A percentile compares a stretch with the other conserved stretches of the same genome.
phyloP scores from a whole-genome alignment of 108 stramenopile species.

The Craspedostauros australis region DNA sequence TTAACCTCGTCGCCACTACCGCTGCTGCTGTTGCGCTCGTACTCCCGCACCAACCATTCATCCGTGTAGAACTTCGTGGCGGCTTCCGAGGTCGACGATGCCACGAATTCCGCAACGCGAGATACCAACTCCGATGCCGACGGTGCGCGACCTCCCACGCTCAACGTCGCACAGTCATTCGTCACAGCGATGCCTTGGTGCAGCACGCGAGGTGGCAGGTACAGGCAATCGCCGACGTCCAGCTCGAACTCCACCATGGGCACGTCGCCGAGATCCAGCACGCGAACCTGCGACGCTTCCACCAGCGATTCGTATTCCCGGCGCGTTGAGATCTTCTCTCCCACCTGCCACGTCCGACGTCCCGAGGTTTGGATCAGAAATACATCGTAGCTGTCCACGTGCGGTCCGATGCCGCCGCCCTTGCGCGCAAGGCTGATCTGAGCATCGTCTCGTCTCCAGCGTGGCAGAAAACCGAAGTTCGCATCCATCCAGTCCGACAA shows the following conservation, averaged over 20 bases:
- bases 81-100: conserved; percentile 21
- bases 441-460: conserved; percentile 85
- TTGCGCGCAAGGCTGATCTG: conserved; percentile 69
- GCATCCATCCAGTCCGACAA: conserved; percentile 73
- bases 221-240: conserved; percentile 83
- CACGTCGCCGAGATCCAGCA: conserved; percentile 31
- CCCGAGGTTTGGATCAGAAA: conserved; percentile 89
- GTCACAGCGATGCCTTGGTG: conserved; percentile 78
- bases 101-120: conserved; percentile 47
- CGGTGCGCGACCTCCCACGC: conserved; percentile 82
- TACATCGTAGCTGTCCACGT: conserved; percentile 94
- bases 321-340: conserved; percentile 28
- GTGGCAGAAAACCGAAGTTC: conserved; percentile 45
- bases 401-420: conserved; percentile 87
- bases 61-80: conserved; percentile 46
- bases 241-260: conserved; percentile 22
- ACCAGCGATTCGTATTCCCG: conserved; percentile 57
- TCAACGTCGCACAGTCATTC: conserved; percentile 74
- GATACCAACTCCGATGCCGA: conserved; percentile 70
- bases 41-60: conserved; percentile 15
- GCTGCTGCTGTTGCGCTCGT: conserved; percentile 1
- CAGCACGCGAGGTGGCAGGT: conserved; percentile 86
- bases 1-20: conserved; percentile 1
- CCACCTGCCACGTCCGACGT: conserved; percentile 69
- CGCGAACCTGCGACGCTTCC: conserved; percentile 62